Percentiles rank a stretch among this genome's conserved stretches.
phyloP scores from a whole-genome alignment of 176 grass and related monocot species.

The Puya raimondii region DNA sequence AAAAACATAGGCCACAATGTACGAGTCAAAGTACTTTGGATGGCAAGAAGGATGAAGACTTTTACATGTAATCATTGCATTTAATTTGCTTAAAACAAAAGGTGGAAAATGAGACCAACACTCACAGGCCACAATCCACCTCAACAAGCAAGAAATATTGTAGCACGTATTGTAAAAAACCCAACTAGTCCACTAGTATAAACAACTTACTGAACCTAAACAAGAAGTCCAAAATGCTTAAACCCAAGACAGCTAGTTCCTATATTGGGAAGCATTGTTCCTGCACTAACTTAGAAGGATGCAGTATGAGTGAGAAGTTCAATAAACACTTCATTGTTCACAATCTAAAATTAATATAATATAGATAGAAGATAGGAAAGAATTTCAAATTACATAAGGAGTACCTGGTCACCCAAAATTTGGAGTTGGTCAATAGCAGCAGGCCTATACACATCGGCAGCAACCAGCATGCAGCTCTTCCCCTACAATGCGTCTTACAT shows the following conservation, averaged over 20 bases:
- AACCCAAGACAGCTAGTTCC: no score
- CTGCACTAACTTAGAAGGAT: not conserved
- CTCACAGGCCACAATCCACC: no score
- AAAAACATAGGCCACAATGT: not conserved
- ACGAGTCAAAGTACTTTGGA: not conserved
- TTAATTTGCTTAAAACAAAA: no score
- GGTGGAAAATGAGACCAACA: no score
- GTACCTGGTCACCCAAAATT: conserved; percentile 79
- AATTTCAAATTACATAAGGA: not conserved
- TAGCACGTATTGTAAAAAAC: not conserved
- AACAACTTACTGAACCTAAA: no score
- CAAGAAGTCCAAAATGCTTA: no score
- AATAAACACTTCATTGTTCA: conserved; percentile 11
- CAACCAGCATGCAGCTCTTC: conserved; percentile 91
- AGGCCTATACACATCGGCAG: conserved; percentile 95
- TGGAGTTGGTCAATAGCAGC: conserved; percentile 95
- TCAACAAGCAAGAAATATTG: no score
- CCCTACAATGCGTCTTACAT: conserved; percentile 57
- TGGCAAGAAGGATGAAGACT: not conserved
- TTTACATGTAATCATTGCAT: no score
- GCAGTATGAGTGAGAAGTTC: not conserved
- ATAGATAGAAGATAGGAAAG: not conserved
- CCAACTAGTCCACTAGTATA: not conserved
- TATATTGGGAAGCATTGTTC: no score
- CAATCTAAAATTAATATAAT: not conserved